Percentiles rank a stretch among this genome's conserved stretches.
These are phyloP conservation scores for Aspergillus caelatus DNA, from an alignment of 2,329 filamentous ascomycete genomes.

Conservation along the genomic window DNA sequence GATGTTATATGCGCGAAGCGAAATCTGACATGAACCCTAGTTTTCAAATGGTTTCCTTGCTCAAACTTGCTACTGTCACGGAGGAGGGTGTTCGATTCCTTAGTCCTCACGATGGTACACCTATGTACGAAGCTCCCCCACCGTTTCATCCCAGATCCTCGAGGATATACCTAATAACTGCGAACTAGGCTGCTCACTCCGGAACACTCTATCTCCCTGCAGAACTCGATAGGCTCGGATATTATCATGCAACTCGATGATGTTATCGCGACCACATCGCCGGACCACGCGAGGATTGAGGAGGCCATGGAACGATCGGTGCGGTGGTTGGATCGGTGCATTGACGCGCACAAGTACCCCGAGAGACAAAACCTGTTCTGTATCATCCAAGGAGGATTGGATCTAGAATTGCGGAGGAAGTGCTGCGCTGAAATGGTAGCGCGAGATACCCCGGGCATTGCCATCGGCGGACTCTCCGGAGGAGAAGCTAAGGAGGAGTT, in stretches of 20 bases:
- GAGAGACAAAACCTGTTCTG: conserved; percentile 91
- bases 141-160: background rate
- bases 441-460: conserved; percentile 90
- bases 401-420: conserved; percentile 79
- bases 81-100: conserved; percentile 95
- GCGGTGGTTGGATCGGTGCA: conserved; percentile 94
- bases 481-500: conserved; percentile 94
- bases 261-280: conserved; percentile 93
- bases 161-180: background rate
- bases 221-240: conserved; percentile 96
- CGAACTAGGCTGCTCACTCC: conserved; percentile 75
- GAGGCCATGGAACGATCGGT: conserved; percentile 95
- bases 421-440: conserved; percentile 88
- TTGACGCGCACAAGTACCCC: conserved; percentile 82
- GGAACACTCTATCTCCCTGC: conserved; percentile 92
- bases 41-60: conserved; percentile 97
- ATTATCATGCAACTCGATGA: conserved; percentile 99
- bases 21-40: conserved; percentile 48
- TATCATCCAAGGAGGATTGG: conserved; percentile 94
- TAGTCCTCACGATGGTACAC: conserved; percentile 91
- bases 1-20: background rate
- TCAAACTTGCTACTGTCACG: conserved; percentile 90
- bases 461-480: conserved; percentile 91
- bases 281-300: conserved; percentile 81
- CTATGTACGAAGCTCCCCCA: conserved; percentile 64